Evolutionary conservation across 2,329 filamentous ascomycete species (phyloP).

Genomic region (Huntiella moniliformis): DNA sequence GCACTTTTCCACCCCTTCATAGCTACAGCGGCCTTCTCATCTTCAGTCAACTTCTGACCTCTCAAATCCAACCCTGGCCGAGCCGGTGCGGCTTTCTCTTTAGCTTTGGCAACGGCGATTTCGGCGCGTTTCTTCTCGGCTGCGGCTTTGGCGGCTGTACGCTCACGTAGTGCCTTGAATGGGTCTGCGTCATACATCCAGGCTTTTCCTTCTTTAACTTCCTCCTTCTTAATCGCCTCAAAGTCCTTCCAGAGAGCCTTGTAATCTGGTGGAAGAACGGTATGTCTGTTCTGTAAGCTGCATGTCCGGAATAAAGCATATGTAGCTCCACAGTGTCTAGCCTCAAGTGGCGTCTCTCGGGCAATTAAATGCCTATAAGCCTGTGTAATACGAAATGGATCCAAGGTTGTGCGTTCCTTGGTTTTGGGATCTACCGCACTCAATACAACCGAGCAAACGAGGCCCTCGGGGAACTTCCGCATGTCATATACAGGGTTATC

Average conservation of each 20-base stretch:
- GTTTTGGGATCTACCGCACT: conserved; percentile 65
- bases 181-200: conserved; percentile 97
- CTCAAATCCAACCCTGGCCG: conserved; percentile 7
- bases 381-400: conserved; percentile 64
- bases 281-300: conserved; percentile 90
- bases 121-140: conserved; percentile 67
- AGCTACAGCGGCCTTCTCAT: conserved; percentile 19
- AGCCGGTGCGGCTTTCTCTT: conserved; percentile 29
- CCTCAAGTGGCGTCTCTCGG: conserved; percentile 69
- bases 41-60: conserved; percentile 18
- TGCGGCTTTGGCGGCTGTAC: conserved; percentile 56
- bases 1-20: conserved; percentile 67
- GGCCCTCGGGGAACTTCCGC: conserved; percentile 53
- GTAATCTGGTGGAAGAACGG: conserved; percentile 81
- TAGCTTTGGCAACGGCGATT: conserved; percentile 44
- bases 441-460: conserved; percentile 65
- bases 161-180: conserved; percentile 61
- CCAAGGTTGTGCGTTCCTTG: conserved; percentile 51
- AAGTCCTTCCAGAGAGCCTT: conserved; percentile 87
- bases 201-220: conserved; percentile 53
- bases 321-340: conserved; percentile 79
- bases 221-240: conserved; percentile 59
- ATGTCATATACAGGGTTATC: conserved; percentile 82
- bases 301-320: conserved; percentile 83
- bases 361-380: conserved; percentile 57